Evolutionary conservation across 768 basidiomycete genomes (phyloP).

Genomic region (Mycena epipterygia): DNA sequence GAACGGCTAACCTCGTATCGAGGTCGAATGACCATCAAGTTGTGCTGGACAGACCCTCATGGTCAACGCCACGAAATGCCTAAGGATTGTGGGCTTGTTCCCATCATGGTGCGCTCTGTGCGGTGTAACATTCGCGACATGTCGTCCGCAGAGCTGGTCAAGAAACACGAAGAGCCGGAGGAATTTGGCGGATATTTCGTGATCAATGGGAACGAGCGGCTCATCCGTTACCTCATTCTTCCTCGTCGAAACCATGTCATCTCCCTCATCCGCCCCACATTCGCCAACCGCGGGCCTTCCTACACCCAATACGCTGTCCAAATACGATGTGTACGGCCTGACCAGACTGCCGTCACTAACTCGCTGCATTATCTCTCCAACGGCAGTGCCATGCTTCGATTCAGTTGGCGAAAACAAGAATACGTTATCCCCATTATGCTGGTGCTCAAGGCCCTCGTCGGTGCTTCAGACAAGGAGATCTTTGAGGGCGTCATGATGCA

Average conservation of each 20-base stretch:
- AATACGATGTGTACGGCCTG: constrained; percentile 93
- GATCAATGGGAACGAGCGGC: constrained; percentile 98
- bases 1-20: constrained; percentile 95
- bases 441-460: constrained; percentile 91
- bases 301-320: constrained; percentile 96
- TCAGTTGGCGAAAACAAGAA: constrained; percentile 98
- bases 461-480: constrained; percentile 94
- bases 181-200: constrained; percentile 99
- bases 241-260: constrained; percentile 97
- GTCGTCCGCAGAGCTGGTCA: constrained; percentile 88
- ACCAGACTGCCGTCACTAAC: constrained; percentile 95
- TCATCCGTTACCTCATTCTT: constrained; percentile 97
- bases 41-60: constrained; percentile 86
- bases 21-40: constrained; percentile 87
- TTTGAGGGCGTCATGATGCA: constrained; percentile 98
- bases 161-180: constrained; percentile 95
- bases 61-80: constrained; percentile 77
- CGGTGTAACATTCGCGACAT: constrained; percentile 92
- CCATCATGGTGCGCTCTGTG: constrained; percentile 97
- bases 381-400: constrained; percentile 96
- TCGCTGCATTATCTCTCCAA: constrained; percentile 98
- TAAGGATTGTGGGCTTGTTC: constrained; percentile 92
- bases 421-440: constrained; percentile 99
- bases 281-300: constrained; percentile 92
- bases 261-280: constrained; percentile 91